Percentiles rank a stretch among this genome's conserved stretches.
These are phyloP conservation scores for Blastocystis sp. DNA, from an alignment of 352 stramenopile species.

Conservation along the genomic window DNA sequence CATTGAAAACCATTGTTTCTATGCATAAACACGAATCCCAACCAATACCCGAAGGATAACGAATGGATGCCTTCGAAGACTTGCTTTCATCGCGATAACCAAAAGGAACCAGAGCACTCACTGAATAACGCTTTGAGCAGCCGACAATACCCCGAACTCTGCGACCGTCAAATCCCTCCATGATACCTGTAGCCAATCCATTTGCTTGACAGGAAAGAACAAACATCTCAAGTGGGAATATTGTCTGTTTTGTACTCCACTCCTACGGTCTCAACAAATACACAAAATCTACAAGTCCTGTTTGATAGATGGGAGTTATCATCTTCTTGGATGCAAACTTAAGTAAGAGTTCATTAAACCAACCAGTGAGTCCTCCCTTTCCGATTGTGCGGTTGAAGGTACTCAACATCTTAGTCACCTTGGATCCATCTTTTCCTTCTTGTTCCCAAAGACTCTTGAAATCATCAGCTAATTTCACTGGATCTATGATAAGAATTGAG, in stretches of 20 bases:
- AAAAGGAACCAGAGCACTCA: slow-evolving; percentile 23
- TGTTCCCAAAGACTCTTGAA: neutral
- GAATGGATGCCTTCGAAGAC: neutral
- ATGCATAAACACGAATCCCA: neutral
- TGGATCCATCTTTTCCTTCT: neutral
- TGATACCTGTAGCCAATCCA: neutral
- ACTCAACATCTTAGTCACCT: neutral
- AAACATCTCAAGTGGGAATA: neutral
- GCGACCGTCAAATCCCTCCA: neutral
- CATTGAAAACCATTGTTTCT: slow-evolving; percentile 40
- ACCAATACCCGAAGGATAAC: neutral
- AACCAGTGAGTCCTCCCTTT: neutral
- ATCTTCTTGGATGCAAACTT: neutral
- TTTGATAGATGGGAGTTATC: neutral
- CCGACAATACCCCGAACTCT: slow-evolving; percentile 11
- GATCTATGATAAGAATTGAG: neutral
- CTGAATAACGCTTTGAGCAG: slow-evolving; percentile 33
- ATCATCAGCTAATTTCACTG: neutral
- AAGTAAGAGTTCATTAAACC: neutral
- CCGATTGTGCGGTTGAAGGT: neutral
- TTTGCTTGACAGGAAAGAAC: neutral
- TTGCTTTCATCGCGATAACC: slow-evolving; percentile 20
- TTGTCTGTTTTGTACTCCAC: slow-evolving; percentile 47
- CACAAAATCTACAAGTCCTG: too few species aligned
- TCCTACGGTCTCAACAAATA: too few species aligned